A percentile compares a stretch with the other conserved stretches of the same genome.
Evolutionary conservation across 176 grass and related monocot genomes (phyloP).

Genomic region (Tillandsia fasciculata): DNA sequence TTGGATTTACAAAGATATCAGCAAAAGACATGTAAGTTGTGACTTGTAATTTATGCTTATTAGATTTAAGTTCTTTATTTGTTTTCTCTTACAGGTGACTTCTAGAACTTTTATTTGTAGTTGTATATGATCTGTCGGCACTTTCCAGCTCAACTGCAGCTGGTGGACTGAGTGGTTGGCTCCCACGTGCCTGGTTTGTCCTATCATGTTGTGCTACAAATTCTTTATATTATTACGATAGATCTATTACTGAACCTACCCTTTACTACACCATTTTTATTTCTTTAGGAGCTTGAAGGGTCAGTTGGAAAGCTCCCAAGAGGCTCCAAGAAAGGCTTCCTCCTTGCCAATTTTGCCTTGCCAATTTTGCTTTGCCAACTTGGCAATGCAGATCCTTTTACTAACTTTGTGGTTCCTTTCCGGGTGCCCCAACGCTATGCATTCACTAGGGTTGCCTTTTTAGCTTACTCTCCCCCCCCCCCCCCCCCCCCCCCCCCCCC

Average conservation of each 20-base stretch:
- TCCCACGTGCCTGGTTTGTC: slow-evolving; percentile 75
- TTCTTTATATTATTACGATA: not conserved
- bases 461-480: too few species aligned
- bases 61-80: too few species aligned
- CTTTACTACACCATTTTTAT: slow-evolving; percentile 1
- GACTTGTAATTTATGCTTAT: not conserved
- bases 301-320: slow-evolving; percentile 70
- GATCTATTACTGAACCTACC: not conserved
- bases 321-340: slow-evolving; percentile 64
- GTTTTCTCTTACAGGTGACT: too few species aligned
- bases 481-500: too few species aligned
- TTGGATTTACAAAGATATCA: slow-evolving; percentile 95
- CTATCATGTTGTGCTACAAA: slow-evolving; percentile 4
- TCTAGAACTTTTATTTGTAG: too few species aligned
- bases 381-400: too few species aligned
- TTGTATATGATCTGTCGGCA: too few species aligned
- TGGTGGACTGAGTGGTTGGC: slow-evolving; percentile 93
- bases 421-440: too few species aligned
- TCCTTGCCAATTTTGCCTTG: slow-evolving; percentile 17
- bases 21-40: slow-evolving; percentile 85
- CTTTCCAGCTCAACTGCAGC: slow-evolving; percentile 22
- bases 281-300: slow-evolving; percentile 63
- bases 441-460: too few species aligned
- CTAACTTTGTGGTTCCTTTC: too few species aligned
- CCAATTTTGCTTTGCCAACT: slow-evolving; percentile 81